Evolutionary conservation across 2,329 filamentous ascomycete genomes (phyloP).

Genomic region (Beauveria brongniartii): DNA sequence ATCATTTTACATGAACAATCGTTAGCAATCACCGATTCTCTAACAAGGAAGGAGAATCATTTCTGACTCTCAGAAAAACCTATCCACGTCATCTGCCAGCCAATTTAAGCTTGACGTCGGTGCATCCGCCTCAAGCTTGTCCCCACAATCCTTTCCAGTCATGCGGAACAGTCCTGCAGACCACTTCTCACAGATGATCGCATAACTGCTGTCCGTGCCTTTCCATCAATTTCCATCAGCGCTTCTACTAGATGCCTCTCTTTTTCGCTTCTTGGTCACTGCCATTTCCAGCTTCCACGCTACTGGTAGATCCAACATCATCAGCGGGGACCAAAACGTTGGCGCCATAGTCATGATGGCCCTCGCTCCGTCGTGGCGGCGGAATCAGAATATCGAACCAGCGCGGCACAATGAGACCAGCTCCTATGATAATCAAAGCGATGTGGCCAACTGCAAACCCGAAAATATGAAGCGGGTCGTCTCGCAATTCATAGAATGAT

Average conservation of each 20-base stretch:
- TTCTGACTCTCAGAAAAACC: not conserved
- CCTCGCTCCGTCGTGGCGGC: slow-evolving; percentile 35
- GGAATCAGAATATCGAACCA: slow-evolving; percentile 48
- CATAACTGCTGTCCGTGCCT: not conserved
- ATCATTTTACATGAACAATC: not conserved
- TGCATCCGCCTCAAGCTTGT: not conserved
- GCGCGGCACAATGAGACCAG: slow-evolving; percentile 42
- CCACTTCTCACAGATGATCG: not conserved
- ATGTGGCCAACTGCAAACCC: slow-evolving; percentile 41
- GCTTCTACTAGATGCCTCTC: not conserved
- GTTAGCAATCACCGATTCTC: not conserved
- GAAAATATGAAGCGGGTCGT: slow-evolving; percentile 42
- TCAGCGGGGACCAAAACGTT: slow-evolving; percentile 3
- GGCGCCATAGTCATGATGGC: slow-evolving; percentile 24
- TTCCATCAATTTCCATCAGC: not conserved
- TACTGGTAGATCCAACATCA: slow-evolving; percentile 1
- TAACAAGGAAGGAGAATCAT: not conserved
- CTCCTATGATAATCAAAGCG: slow-evolving; percentile 35
- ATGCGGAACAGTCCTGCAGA: not conserved
- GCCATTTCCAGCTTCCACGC: not conserved
- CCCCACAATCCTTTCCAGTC: not conserved
- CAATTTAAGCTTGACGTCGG: not conserved
- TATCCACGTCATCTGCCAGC: not conserved
- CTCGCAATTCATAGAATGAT: slow-evolving; percentile 36
- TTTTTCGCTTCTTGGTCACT: not conserved